These are phyloP conservation scores for Meripilus lineatus DNA, from an alignment of 1,284 basidiomycete species.

Conservation along the genomic window DNA sequence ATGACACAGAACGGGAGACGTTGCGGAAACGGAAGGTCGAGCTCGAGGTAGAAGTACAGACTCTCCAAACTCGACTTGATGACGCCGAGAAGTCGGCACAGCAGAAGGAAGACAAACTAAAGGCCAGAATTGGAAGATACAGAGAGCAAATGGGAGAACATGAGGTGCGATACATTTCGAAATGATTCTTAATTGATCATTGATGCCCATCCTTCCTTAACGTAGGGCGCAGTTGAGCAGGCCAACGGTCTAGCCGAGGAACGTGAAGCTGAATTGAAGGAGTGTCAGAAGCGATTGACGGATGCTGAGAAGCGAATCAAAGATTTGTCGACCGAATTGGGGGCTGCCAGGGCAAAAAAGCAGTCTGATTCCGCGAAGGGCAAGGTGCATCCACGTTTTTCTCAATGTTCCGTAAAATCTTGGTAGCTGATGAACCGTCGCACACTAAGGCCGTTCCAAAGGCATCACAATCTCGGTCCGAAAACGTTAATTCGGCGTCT, in stretches of 20 bases:
- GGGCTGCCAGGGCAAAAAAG: slow-evolving; percentile 21
- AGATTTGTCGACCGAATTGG: slow-evolving; percentile 38
- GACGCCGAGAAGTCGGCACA: slow-evolving; percentile 33
- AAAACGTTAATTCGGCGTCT: too few relatives aligned
- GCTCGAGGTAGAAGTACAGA: slow-evolving; percentile 49
- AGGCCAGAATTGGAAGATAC: too few relatives aligned
- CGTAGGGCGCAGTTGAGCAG: slow-evolving; percentile 4
- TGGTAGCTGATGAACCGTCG: neutral
- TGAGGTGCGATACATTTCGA: slow-evolving; percentile 31
- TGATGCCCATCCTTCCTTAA: too few relatives aligned
- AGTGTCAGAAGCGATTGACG: slow-evolving; percentile 25
- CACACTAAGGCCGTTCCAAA: slow-evolving; percentile 1
- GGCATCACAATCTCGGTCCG: too few relatives aligned
- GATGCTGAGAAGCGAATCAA: slow-evolving; percentile 37
- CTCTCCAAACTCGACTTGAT: slow-evolving; percentile 40
- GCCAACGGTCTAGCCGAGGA: neutral
- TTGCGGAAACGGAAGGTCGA: slow-evolving; percentile 50
- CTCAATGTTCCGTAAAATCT: neutral
- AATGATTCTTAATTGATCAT: neutral
- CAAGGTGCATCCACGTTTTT: slow-evolving; percentile 6
- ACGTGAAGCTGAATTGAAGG: slow-evolving; percentile 25
- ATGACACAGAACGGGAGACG: slow-evolving; percentile 50
- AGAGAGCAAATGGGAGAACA: slow-evolving; percentile 37
- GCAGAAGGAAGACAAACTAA: slow-evolving; percentile 35
- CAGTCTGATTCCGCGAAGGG: slow-evolving; percentile 2